Evolutionary conservation across 805 yeast genomes (phyloP).

Genomic region (Cyberlindnera xishuangbannaensis): DNA sequence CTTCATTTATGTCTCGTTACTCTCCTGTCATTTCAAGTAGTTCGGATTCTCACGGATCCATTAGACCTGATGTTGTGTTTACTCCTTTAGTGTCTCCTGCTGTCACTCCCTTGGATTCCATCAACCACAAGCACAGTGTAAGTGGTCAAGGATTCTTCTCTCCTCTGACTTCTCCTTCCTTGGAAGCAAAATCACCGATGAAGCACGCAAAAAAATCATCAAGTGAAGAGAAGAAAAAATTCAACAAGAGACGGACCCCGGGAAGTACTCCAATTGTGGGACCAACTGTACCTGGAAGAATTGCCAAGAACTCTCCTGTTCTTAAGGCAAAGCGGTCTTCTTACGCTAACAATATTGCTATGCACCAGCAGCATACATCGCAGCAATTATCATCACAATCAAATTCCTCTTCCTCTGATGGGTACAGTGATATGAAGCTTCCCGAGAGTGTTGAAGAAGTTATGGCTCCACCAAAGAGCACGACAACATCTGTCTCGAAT

Average conservation of each 20-base stretch:
- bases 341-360: conserved; percentile 12
- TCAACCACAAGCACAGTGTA: conserved; percentile 8
- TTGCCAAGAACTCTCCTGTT: conserved; percentile 34
- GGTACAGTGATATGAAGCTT: conserved; percentile 1
- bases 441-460: conserved; percentile 4
- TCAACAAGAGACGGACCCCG: conserved; percentile 34
- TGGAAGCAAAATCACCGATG: conserved; percentile 38
- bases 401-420: conserved; percentile 2
- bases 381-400: conserved; percentile 15
- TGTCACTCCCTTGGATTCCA: conserved; percentile 52
- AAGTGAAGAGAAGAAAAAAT: conserved; percentile 21
- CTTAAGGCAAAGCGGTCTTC: conserved; percentile 27
- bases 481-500: conserved; percentile 2
- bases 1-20: conserved; percentile 11
- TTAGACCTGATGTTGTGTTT: conserved; percentile 56
- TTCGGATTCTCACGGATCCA: conserved; percentile 15
- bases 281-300: conserved; percentile 29
- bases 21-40: conserved; percentile 16
- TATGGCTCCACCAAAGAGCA: conserved; percentile 23
- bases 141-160: conserved; percentile 25
- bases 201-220: conserved; percentile 17
- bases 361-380: conserved; percentile 16
- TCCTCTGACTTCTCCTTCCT: conserved; percentile 66
- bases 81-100: conserved; percentile 78
- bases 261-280: conserved; percentile 33